These are phyloP conservation scores for Lecanicillium sp. DNA, from an alignment of 2,329 filamentous ascomycete genomes.

Conservation along the genomic window DNA sequence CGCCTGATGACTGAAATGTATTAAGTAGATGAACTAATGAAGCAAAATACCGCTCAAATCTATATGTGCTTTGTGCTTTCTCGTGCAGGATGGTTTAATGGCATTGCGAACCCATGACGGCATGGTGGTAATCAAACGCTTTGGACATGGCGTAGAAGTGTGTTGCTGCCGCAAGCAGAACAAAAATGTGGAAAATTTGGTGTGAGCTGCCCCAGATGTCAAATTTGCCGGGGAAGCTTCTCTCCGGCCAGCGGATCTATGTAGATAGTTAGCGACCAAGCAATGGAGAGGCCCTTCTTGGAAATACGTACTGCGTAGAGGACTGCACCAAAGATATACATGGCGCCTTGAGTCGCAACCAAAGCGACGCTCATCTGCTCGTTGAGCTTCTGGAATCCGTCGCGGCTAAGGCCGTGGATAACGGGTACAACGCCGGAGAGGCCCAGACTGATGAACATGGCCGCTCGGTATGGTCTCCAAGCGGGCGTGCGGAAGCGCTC, in stretches of 20 bases:
- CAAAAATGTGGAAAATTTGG: conserved; percentile 90
- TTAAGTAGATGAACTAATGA: conserved; percentile 3
- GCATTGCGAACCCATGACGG: conserved; percentile 46
- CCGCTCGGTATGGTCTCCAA: conserved; percentile 77
- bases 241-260: conserved; percentile 73
- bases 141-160: conserved; percentile 76
- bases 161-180: conserved; percentile 71
- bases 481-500: conserved; percentile 76
- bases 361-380: conserved; percentile 72
- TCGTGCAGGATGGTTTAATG: conserved; percentile 11
- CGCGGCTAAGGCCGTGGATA: conserved; percentile 62
- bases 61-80: conserved; percentile 3
- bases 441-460: conserved; percentile 86
- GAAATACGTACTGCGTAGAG: conserved; percentile 70
- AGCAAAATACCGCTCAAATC: conserved; percentile 3
- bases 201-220: conserved; percentile 93
- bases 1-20: conserved; percentile 9
- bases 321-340: conserved; percentile 81
- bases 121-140: conserved; percentile 83
- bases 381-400: conserved; percentile 59
- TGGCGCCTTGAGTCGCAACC: conserved; percentile 68
- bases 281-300: not conserved
- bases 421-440: conserved; percentile 78
- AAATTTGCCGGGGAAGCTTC: conserved; percentile 66
- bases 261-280: conserved; percentile 9